A percentile compares a stretch with the other conserved stretches of the same genome.
phyloP scores from a whole-genome alignment of 805 yeast genomes.

The Yarrowia phangngaensis region DNA sequence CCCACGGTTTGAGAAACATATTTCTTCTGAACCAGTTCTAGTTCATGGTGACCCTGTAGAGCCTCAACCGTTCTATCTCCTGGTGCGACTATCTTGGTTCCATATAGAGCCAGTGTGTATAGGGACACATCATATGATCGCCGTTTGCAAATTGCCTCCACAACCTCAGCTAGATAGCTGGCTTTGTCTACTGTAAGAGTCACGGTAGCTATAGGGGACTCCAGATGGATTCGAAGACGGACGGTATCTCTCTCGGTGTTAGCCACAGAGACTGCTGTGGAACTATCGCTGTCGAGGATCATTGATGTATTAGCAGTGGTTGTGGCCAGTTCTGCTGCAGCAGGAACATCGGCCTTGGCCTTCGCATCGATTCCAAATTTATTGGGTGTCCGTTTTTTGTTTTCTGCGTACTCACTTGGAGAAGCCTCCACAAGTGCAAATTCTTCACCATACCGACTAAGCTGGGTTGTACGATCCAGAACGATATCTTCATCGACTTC shows the following conservation, averaged over 20 bases:
- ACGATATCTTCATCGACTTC: constrained; percentile 84
- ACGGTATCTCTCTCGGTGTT: constrained; percentile 9
- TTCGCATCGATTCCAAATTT: constrained; percentile 27
- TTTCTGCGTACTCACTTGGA: constrained; percentile 38
- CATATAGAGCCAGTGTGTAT: constrained; percentile 38
- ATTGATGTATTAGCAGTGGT: background rate
- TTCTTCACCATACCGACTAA: constrained; percentile 76
- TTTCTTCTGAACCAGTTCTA: constrained; percentile 46
- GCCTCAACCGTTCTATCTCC: constrained; percentile 39
- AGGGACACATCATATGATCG: constrained; percentile 36
- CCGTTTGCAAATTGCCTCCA: constrained; percentile 37
- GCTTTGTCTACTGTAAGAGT: constrained; percentile 28
- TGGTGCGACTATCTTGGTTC: constrained; percentile 32
- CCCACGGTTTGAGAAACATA: constrained; percentile 41
- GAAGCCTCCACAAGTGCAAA: constrained; percentile 67
- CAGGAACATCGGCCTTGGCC: constrained; percentile 3
- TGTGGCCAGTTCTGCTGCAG: background rate
- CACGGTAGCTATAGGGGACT: background rate
- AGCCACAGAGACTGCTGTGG: background rate
- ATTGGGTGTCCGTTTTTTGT: constrained; percentile 39
- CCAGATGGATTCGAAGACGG: constrained; percentile 27
- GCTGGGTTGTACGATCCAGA: constrained; percentile 60
- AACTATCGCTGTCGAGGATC: constrained; percentile 7
- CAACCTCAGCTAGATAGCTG: constrained; percentile 33
- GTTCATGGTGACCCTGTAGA: constrained; percentile 43